These are phyloP conservation scores for Podila epigama DNA, from an alignment of 192 early-diverging fungal species.

Conservation along the genomic window DNA sequence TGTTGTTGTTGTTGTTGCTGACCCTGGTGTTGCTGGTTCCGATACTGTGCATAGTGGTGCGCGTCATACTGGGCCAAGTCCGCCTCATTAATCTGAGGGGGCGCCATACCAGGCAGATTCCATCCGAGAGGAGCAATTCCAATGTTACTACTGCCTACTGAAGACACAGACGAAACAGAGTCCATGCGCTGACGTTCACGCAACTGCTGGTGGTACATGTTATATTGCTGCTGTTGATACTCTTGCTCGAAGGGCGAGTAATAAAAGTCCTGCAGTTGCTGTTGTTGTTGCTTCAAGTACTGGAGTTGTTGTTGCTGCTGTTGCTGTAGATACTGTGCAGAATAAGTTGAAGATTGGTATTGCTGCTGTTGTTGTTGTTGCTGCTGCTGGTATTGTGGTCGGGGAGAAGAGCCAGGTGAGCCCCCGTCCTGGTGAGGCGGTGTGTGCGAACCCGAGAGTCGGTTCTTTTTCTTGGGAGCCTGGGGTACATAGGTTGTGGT, in stretches of 20 bases:
- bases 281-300: constrained; percentile 30
- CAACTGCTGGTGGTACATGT: constrained; percentile 37
- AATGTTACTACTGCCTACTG: constrained; percentile 7
- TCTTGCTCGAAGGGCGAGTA: constrained; percentile 40
- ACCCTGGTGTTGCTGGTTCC: neutral
- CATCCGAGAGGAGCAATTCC: constrained; percentile 41
- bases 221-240: constrained; percentile 44
- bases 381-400: constrained; percentile 27
- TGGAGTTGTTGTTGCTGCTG: constrained; percentile 29
- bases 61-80: constrained; percentile 18
- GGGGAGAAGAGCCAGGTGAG: constrained; percentile 20
- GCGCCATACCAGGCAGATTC: constrained; percentile 41
- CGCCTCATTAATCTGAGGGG: constrained; percentile 24
- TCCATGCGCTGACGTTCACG: constrained; percentile 26
- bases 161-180: constrained; percentile 27
- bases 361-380: constrained; percentile 8
- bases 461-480: constrained; percentile 39
- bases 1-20: constrained; percentile 24
- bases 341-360: constrained; percentile 21
- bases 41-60: neutral
- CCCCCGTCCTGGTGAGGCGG: neutral
- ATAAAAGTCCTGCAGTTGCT: constrained; percentile 46
- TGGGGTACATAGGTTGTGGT: constrained; percentile 34
- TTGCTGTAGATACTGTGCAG: constrained; percentile 27
- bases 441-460: constrained; percentile 31